Conservation (phyloP, 305 asterid genomes). For the Solanum chacoense region DNA sequence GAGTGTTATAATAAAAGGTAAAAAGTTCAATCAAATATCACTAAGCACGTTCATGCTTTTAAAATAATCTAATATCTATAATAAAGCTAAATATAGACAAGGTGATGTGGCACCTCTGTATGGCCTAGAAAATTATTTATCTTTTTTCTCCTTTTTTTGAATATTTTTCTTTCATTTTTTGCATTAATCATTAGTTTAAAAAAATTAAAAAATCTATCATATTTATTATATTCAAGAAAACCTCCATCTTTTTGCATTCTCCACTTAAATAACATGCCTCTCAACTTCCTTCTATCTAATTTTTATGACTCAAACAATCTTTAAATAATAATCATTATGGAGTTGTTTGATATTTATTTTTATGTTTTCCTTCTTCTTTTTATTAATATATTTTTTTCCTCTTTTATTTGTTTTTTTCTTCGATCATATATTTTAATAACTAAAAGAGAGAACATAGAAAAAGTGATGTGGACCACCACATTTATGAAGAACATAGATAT, state of each 20-base stretch:
- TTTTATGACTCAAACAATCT: neutral
- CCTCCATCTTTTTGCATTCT: neutral
- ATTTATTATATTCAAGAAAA: too few relatives aligned
- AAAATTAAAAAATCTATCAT: neutral
- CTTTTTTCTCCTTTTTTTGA: neutral
- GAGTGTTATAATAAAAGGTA: too few relatives aligned
- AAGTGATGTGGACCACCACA: neutral
- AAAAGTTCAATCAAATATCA: neutral
- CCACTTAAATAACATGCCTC: neutral
- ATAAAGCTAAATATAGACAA: neutral
- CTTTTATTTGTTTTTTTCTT: too few relatives aligned
- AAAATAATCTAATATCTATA: too few relatives aligned
- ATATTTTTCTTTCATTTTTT: neutral
- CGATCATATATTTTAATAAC: neutral
- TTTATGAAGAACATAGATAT: neutral
- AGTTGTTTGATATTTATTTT: neutral
- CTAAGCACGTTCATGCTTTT: neutral
- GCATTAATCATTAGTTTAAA: neutral
- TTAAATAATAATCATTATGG: neutral
- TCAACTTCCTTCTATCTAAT: neutral
- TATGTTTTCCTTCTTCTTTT: neutral
- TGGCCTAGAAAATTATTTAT: neutral
- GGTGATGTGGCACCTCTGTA: neutral
- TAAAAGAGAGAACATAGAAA: neutral
- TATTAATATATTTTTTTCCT: too few relatives aligned